Evolutionary conservation across 192 early-diverging fungal species (phyloP), one percentile per base, ranked within the genome.

Genomic region (Chytriomyces confervae): DNA sequence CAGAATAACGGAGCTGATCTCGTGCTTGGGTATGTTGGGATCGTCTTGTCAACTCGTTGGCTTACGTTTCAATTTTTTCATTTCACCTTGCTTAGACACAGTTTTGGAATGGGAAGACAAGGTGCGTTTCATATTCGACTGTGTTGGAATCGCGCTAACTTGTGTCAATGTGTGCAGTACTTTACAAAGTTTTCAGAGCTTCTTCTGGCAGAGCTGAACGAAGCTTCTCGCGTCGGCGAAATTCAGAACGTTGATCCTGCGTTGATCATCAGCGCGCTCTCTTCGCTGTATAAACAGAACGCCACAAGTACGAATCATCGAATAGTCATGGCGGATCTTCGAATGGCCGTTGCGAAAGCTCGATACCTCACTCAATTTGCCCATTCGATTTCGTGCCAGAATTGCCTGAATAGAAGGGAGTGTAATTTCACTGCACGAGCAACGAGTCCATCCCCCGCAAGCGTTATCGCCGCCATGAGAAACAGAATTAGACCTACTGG

Each of bases 31-130:
- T 68, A 68, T 2, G 9, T 1, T 27, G 18, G 2, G 9, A 27
- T 23, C 62, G 27, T 47, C 62, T 73, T 61, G 4, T 57, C 16
- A 5, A 50, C 5, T 18, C 0, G 57, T 60, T 60, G 11, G 5
- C n/a, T 65, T 23, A 65, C 16, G 13, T 16, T n/a, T n/a, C n/a
- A n/a, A n/a, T n/a, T n/a, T n/a, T n/a, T n/a, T n/a, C 0, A 16
- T 43, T 63, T 13, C 44, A 24, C 11, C 23, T 24, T 29, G n/a
- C n/a, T n/a, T n/a, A 76, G 77, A 78, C 57, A 63, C 68, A 7
- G 78, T 79, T 9, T 50, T 79, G 7, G 78, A 79, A 65, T 79
- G 78, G 78, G 78, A 75, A 66, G 70, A 75, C 49, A 47, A 69
- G 49, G 68, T 70, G 16, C 20, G 57, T 60, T 16, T 23, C 16